A percentile compares a stretch with the other conserved stretches of the same genome.
phyloP scores from a whole-genome alignment of 2,329 filamentous ascomycete genomes.

The Fusarium xylarioides region DNA sequence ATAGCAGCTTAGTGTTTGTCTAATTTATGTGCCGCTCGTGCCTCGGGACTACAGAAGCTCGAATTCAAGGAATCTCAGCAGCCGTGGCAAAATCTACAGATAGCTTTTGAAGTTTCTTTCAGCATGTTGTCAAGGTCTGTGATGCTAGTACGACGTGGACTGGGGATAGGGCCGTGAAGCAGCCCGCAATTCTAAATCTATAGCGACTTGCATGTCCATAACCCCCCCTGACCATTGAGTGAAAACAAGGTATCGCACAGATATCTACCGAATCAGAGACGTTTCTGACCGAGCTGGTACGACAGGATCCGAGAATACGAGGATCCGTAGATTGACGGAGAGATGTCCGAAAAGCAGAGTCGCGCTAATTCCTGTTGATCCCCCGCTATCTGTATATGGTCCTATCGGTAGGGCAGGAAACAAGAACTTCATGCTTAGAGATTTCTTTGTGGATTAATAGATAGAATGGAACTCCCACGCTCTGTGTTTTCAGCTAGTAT shows the following conservation, averaged over 20 bases:
- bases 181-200: too few species aligned
- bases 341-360: not conserved
- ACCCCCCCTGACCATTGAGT: not conserved
- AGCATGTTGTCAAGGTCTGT: too few species aligned
- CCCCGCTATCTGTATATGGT: not conserved
- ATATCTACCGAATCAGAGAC: not conserved
- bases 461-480: not conserved
- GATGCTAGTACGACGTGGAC: rapidly evolving
- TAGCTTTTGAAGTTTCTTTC: too few species aligned
- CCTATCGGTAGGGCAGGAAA: not conserved
- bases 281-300: not conserved
- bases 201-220: not conserved
- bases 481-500: not conserved
- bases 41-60: too few species aligned
- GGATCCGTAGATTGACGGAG: not conserved
- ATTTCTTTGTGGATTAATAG: not conserved
- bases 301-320: not conserved
- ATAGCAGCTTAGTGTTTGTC: too few species aligned
- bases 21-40: too few species aligned
- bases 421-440: not conserved
- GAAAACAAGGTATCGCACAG: not conserved
- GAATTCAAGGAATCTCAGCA: rapidly evolving
- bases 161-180: too few species aligned
- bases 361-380: not conserved
- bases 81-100: too few species aligned